Evolutionary conservation across 768 basidiomycete genomes (phyloP).

Genomic region (Hypholoma sublateritium): DNA sequence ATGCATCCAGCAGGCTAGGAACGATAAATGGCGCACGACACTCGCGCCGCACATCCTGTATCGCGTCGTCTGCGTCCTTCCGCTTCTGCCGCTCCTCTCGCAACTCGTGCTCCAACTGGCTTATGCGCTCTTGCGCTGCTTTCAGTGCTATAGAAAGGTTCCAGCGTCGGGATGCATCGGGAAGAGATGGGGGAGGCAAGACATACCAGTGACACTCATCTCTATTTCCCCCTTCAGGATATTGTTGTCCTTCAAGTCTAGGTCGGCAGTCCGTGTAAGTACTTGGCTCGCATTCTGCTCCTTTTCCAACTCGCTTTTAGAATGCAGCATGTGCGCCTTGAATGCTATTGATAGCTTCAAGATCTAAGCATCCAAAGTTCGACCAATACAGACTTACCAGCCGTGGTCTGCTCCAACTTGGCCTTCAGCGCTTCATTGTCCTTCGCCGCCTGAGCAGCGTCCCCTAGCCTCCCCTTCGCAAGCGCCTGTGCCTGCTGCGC

Average conservation of each 20-base stretch:
- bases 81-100: slow-evolving; percentile 34
- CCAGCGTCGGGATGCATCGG: background rate
- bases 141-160: background rate
- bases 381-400: no score
- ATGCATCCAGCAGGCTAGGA: slow-evolving; percentile 55
- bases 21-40: slow-evolving; percentile 54
- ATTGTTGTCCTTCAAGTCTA: background rate
- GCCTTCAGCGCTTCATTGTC: no score
- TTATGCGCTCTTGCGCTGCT: slow-evolving; percentile 14
- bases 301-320: no score
- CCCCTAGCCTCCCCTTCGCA: no score
- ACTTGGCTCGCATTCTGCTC: background rate
- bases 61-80: slow-evolving; percentile 40
- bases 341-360: no score
- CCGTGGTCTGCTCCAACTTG: no score
- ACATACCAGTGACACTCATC: background rate
- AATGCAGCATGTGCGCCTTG: no score
- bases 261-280: background rate
- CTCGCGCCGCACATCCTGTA: slow-evolving; percentile 51
- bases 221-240: background rate
- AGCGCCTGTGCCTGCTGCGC: no score
- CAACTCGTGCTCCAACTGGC: slow-evolving; percentile 33
- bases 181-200: background rate
- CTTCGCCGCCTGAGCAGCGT: no score
- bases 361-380: no score